A percentile compares a stretch with the other conserved stretches of the same genome.
These are phyloP conservation scores for Acanthochlamys bracteata DNA, from an alignment of 106 monocot species.

Conservation along the genomic window DNA sequence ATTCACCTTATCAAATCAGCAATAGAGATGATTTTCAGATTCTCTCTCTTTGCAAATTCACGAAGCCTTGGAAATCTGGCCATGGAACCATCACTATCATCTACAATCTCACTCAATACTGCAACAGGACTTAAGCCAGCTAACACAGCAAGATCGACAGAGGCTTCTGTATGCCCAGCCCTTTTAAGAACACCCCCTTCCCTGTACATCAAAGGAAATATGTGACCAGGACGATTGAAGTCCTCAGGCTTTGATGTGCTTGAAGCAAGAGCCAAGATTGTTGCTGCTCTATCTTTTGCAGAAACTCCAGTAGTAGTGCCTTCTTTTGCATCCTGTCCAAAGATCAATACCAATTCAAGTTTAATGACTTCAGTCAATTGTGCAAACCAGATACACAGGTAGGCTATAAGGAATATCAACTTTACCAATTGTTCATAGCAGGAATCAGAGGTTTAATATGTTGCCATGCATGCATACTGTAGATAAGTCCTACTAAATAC, in stretches of 20 bases:
- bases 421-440: too few relatives aligned
- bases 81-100: slow-evolving; percentile 39
- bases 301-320: slow-evolving; percentile 41
- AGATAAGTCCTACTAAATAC: too few relatives aligned
- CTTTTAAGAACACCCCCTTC: slow-evolving; percentile 38
- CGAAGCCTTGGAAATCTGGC: slow-evolving; percentile 28
- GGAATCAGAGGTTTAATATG: too few relatives aligned
- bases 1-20: slow-evolving; percentile 34
- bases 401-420: neutral
- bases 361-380: neutral
- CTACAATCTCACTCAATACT: slow-evolving; percentile 32
- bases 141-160: slow-evolving; percentile 29
- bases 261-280: slow-evolving; percentile 32
- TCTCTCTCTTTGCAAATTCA: slow-evolving; percentile 33
- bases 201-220: slow-evolving; percentile 35
- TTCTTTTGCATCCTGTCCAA: slow-evolving; percentile 25
- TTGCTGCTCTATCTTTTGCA: slow-evolving; percentile 35
- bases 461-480: too few relatives aligned
- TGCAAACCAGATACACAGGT: neutral
- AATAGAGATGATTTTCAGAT: slow-evolving; percentile 38
- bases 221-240: slow-evolving; percentile 43
- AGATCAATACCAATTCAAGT: neutral
- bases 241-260: slow-evolving; percentile 27
- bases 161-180: slow-evolving; percentile 39
- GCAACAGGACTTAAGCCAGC: slow-evolving; percentile 26